These are phyloP conservation scores for Lecanosticta acicola DNA, from an alignment of 2,329 filamentous ascomycete species.

Conservation along the genomic window DNA sequence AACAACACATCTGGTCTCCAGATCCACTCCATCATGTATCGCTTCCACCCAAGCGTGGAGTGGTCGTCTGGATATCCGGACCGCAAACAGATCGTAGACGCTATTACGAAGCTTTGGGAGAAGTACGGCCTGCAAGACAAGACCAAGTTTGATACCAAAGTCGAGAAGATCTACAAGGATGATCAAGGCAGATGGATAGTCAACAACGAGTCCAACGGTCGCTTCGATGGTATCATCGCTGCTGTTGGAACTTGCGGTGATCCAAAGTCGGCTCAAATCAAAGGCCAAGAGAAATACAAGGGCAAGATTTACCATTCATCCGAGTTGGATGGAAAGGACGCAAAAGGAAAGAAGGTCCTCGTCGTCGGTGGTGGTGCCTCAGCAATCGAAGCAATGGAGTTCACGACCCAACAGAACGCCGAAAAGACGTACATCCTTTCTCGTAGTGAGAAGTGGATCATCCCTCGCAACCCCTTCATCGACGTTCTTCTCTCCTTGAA, in stretches of 20 bases:
- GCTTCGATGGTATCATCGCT: conserved; percentile 72
- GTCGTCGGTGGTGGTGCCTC: conserved; percentile 75
- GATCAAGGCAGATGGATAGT: conserved; percentile 68
- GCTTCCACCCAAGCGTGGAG: conserved; percentile 73
- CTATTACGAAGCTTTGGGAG: conserved; percentile 69
- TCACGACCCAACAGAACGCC: conserved; percentile 62
- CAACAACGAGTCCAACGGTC: conserved; percentile 64
- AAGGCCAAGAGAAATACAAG: conserved; percentile 65
- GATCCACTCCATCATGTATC: conserved; percentile 81
- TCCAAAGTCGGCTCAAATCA: conserved; percentile 64
- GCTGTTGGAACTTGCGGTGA: conserved; percentile 77
- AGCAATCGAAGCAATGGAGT: conserved; percentile 77
- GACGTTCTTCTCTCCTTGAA: conserved; percentile 71
- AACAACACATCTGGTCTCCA: conserved; percentile 76
- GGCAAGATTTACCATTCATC: conserved; percentile 71
- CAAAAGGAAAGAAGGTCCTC: conserved; percentile 67
- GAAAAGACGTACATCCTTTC: conserved; percentile 66
- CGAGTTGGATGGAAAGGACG: conserved; percentile 64
- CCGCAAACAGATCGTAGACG: conserved; percentile 66
- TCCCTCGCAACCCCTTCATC: conserved; percentile 67
- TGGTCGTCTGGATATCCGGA: conserved; percentile 74
- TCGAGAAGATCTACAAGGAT: conserved; percentile 65
- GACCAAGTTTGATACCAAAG: conserved; percentile 65
- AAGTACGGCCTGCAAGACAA: conserved; percentile 64
- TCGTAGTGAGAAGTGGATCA: conserved; percentile 39